Evolutionary conservation across 148 eudicot genomes (phyloP), one percentile per base, ranked within the genome.

Genomic region (Linanthus parryae): DNA sequence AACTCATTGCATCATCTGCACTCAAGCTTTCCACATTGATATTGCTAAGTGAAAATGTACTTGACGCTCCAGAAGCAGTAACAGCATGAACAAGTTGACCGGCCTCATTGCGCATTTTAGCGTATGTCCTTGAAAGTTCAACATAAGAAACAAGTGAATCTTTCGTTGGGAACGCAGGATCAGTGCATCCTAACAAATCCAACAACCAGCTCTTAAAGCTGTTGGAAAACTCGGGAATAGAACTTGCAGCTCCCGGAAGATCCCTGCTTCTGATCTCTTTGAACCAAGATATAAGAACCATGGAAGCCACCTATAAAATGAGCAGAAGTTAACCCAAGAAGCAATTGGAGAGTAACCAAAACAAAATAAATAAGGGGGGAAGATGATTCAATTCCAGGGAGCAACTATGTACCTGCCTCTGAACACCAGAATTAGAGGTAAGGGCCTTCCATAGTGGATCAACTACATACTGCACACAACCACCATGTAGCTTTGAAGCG

Each of bases 231-330:
- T 65, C 46, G 64, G 75, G 62, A 42, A 57, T 56, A 17, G 68
- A 70, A 51, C 58, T 76, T 26, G 62, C 61, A 35, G 57, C 48
- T 48, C 63, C 63, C 20, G 69, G 54, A 48, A 28, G 48, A 33
- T 68, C 57, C 25, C 53, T 52, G 48, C 22, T 39, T 60, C 73
- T 82, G 49, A 84, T 68, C 65, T 94, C 95, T 58, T 82, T 82
- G 52, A 81, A 94, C 99, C 99, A 94, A 40, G 99, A 82, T 58
- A 94, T 81, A 57, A 94, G 76, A 57, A 94, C 77, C 95, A 94
- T 65, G 2, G 99, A 76, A 44, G 85, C 88, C 62, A 94, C 91
- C 83, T 78, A 26, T 20, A 52, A 39, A 46, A 42, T 4, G 31
- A 51, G 35, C 43, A 64, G 40, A 19, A 44, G 25, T 54, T 24